Conservation (phyloP, 2,329 filamentous ascomycete genomes). For the Colletotrichum karsti region DNA sequence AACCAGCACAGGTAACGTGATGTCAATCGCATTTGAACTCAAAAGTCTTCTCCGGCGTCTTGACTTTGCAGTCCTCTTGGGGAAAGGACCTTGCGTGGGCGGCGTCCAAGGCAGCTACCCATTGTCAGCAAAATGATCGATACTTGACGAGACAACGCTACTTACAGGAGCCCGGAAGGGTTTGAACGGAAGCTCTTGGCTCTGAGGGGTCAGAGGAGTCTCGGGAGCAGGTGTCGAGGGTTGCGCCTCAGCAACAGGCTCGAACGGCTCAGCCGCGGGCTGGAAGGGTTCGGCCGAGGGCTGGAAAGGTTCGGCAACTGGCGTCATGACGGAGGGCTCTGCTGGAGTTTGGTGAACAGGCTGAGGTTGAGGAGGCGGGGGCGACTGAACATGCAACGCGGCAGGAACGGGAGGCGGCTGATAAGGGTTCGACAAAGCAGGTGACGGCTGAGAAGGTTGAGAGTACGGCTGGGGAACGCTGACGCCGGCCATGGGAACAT, state of each 20-base stretch:
- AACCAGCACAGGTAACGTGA: slow-evolving; percentile 52
- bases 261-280: slow-evolving; percentile 3
- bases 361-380: slow-evolving; percentile 49
- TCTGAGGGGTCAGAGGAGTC: slow-evolving; percentile 7
- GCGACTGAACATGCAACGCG: slow-evolving; percentile 56
- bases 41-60: slow-evolving; percentile 49
- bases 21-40: slow-evolving; percentile 43
- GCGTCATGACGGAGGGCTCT: slow-evolving; percentile 24
- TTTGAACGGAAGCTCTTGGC: slow-evolving; percentile 19
- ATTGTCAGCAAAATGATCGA: slow-evolving; percentile 6
- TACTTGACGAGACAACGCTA: slow-evolving; percentile 26
- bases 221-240: background rate
- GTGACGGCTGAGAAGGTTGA: slow-evolving; percentile 58
- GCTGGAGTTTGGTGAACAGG: slow-evolving; percentile 20
- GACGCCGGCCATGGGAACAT: slow-evolving; percentile 59
- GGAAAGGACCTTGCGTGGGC: slow-evolving; percentile 59
- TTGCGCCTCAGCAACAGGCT: slow-evolving; percentile 15
- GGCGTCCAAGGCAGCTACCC: slow-evolving; percentile 67
- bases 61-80: slow-evolving; percentile 44
- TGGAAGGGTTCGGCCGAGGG: slow-evolving; percentile 3
- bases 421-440: slow-evolving; percentile 65
- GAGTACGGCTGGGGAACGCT: slow-evolving; percentile 56
- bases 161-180: slow-evolving; percentile 62
- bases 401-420: slow-evolving; percentile 58
- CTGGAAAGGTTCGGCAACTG: background rate